These are phyloP conservation scores for Lentinula edodes DNA, from an alignment of 768 basidiomycete species.

Conservation along the genomic window DNA sequence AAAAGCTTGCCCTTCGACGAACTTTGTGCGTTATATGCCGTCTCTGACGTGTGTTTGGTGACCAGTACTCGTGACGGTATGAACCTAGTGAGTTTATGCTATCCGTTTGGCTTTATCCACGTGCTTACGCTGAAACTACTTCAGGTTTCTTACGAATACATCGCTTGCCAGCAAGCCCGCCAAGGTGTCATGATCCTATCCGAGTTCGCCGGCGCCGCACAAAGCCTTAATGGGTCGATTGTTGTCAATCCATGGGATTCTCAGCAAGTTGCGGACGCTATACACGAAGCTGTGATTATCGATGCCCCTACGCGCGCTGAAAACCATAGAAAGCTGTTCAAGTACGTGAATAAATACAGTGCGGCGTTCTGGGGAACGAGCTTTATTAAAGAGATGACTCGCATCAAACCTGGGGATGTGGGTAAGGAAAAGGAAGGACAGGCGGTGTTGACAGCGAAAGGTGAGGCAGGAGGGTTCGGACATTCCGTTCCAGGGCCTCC, in stretches of 20 bases:
- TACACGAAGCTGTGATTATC: slow-evolving; percentile 93
- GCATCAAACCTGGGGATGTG: slow-evolving; percentile 39
- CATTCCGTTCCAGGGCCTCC: slow-evolving; percentile 21
- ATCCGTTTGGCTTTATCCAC: slow-evolving; percentile 10
- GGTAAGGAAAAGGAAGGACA: slow-evolving; percentile 30
- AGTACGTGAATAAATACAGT: slow-evolving; percentile 93
- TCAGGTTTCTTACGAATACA: slow-evolving; percentile 97
- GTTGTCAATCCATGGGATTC: slow-evolving; percentile 99
- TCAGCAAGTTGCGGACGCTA: slow-evolving; percentile 97
- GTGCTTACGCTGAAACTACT: slow-evolving; percentile 10
- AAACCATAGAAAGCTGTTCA: slow-evolving; percentile 94
- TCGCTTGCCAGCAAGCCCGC: slow-evolving; percentile 87
- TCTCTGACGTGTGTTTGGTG: slow-evolving; percentile 94
- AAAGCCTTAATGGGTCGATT: slow-evolving; percentile 90
- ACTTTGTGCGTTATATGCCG: slow-evolving; percentile 93
- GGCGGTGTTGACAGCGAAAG: slow-evolving; percentile 26
- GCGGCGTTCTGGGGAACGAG: slow-evolving; percentile 90
- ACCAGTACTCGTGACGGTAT: slow-evolving; percentile 96
- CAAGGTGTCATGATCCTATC: slow-evolving; percentile 98
- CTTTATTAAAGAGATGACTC: slow-evolving; percentile 81
- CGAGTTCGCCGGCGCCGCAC: slow-evolving; percentile 97
- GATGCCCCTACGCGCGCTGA: slow-evolving; percentile 74
- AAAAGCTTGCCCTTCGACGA: slow-evolving; percentile 91
- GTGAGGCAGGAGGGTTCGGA: slow-evolving; percentile 29
- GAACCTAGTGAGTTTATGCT: slow-evolving; percentile 76